Percentiles rank a stretch among this genome's conserved stretches.
Evolutionary conservation across 2,329 filamentous ascomycete genomes (phyloP).

Genomic region (Colletotrichum musae): DNA sequence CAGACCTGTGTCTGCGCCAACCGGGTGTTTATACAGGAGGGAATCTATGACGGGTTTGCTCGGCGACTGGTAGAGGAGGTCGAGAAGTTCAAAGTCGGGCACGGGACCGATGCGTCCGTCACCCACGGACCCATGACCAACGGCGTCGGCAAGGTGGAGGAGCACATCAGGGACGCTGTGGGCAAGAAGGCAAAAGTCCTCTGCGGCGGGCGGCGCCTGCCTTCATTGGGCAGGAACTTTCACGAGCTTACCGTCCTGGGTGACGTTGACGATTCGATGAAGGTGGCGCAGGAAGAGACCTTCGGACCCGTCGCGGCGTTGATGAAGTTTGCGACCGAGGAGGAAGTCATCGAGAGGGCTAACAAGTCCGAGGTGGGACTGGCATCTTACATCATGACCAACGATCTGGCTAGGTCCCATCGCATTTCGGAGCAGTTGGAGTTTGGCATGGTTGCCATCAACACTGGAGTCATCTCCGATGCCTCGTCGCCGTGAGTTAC

Average conservation of each 20-base stretch:
- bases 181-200: conserved; percentile 73
- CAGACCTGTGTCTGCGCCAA: conserved; percentile 97
- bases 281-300: conserved; percentile 77
- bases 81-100: conserved; percentile 81
- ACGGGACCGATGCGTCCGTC: conserved; percentile 68
- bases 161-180: conserved; percentile 75
- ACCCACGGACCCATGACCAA: conserved; percentile 78
- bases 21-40: conserved; percentile 83
- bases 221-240: conserved; percentile 78
- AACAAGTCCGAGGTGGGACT: conserved; percentile 80
- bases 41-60: conserved; percentile 83
- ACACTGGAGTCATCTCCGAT: conserved; percentile 62
- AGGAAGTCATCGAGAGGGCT: conserved; percentile 77
- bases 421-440: conserved; percentile 67
- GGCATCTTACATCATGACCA: conserved; percentile 80
- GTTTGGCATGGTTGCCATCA: conserved; percentile 77
- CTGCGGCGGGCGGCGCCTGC: conserved; percentile 72
- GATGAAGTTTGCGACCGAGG: conserved; percentile 79
- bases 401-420: conserved; percentile 55
- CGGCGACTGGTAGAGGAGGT: conserved; percentile 80
- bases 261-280: conserved; percentile 78
- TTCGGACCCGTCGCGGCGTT: conserved; percentile 82
- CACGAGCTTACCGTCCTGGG: conserved; percentile 80
- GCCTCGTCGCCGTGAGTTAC: conserved; percentile 48
- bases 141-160: conserved; percentile 73